Evolutionary conservation across 1,139 yeast species (phyloP), one percentile per base, ranked within the genome.

Genomic region (Sugiyamaella sp.): DNA sequence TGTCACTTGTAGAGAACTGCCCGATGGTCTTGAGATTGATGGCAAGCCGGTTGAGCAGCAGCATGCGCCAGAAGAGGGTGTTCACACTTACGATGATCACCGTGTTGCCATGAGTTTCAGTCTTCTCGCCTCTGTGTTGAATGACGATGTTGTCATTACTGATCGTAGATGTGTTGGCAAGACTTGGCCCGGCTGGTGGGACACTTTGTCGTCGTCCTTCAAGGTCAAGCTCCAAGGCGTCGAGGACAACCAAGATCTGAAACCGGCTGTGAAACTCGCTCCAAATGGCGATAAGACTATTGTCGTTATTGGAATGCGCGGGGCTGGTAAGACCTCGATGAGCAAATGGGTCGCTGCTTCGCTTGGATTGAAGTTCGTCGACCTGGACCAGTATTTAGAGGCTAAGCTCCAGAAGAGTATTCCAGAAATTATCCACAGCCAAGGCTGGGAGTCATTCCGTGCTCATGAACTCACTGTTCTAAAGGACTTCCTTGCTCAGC

Each of bases 111-210:
- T 93, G 99, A 87, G 96, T 55, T 88, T 95, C 72, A 89, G 97
- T 3, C 76, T 95, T 57, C 75, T 95, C 54, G 93, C 97, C 2
- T 75, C 81, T 41, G 70, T 79, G 60, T 75, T 77, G 9, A 58
- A 62, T 2, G 83, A 83, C 4, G 71, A 79, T 53, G 95, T 87
- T 1, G 76, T 84, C 61, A 83, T 93, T 56, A 82, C 86, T 63
- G 97, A 91, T 68, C 83, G 98, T 72, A 80, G 87, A 29, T 89
- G 97, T 69, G 95, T 97, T 2, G 95, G 95, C 56, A 93, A 93
- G 74, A 93, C 99, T 0, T 93, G 99, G 99, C 99, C 99, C 17
- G 98, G 98, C 43, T 93, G 99, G 99, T 93, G 99, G 99, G 99
- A 93, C 71, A 80, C 86, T 48, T 77, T 93, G 59, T 89, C 84